Evolutionary conservation across 2,329 filamentous ascomycete species (phyloP).

Genomic region (Hirsutella rhossiliensis): DNA sequence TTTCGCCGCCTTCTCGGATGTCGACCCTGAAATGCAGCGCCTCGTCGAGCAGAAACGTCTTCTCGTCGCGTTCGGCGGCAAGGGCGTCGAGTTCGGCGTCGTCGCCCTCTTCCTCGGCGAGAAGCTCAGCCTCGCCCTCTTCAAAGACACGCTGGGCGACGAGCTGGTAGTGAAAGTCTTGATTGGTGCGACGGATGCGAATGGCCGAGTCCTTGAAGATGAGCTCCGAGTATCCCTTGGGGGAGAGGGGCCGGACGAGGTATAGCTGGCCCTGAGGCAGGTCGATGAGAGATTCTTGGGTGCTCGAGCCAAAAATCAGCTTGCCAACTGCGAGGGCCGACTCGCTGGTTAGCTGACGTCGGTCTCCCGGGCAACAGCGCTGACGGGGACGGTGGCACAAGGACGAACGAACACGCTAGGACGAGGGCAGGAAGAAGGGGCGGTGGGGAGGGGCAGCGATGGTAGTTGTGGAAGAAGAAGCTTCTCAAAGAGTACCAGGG

Average conservation of each 20-base stretch:
- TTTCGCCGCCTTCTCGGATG: constrained; percentile 66
- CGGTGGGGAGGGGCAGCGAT: not conserved
- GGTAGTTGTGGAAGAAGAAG: not conserved
- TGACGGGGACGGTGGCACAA: no score
- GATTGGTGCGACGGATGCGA: constrained; percentile 81
- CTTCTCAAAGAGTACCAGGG: not conserved
- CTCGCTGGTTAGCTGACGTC: not conserved
- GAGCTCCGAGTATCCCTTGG: constrained; percentile 96
- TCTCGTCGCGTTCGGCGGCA: constrained; percentile 80
- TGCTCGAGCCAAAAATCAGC: constrained; percentile 76
- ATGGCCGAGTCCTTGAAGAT: constrained; percentile 97
- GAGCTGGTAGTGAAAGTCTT: constrained; percentile 95
- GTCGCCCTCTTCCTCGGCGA: constrained; percentile 81
- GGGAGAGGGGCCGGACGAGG: constrained; percentile 85
- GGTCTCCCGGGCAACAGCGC: no score
- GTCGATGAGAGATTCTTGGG: constrained; percentile 88
- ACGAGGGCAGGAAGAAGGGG: not conserved
- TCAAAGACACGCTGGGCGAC: constrained; percentile 95
- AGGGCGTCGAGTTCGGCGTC: constrained; percentile 68
- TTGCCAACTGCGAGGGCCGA: constrained; percentile 56
- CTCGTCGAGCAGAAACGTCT: constrained; percentile 92
- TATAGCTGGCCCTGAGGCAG: constrained; percentile 94
- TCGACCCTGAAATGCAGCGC: constrained; percentile 78
- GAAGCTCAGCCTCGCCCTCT: constrained; percentile 85
- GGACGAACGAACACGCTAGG: not conserved